Evolutionary conservation across 257 asterid genomes (phyloP).

Genomic region (Solanum clarkiae): DNA sequence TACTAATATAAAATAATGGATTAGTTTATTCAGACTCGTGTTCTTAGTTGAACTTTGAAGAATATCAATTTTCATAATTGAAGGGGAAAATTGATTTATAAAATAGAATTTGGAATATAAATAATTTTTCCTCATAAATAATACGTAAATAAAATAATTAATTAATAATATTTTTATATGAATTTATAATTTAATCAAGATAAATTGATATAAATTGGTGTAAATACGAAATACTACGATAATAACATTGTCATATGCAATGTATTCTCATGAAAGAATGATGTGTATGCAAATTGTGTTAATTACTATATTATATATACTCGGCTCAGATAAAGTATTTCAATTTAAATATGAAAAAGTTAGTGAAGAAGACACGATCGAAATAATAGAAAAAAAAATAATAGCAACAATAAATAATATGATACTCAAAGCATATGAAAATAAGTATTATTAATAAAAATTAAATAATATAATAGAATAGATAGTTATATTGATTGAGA

Average conservation of each 20-base stretch:
- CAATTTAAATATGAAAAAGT: neutral
- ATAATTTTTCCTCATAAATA: neutral
- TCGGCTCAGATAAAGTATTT: neutral
- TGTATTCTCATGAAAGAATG: no score
- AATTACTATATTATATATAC: no score
- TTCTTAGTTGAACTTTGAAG: neutral
- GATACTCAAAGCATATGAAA: neutral
- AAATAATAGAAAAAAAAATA: neutral
- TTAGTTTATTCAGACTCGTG: neutral
- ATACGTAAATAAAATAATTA: neutral
- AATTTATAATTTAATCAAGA: neutral
- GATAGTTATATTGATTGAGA: neutral
- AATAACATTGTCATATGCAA: no score
- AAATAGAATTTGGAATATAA: neutral
- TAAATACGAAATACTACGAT: no score
- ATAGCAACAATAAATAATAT: neutral
- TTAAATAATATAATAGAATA: neutral
- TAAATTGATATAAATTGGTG: neutral
- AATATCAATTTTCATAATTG: neutral
- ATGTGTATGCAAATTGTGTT: no score
- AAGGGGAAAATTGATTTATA: neutral
- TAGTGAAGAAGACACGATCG: accelerated
- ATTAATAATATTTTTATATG: no score
- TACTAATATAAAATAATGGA: neutral
- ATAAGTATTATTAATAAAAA: neutral